phyloP scores from a whole-genome alignment of 441 rosid species.

The Isatis lusitanica region DNA sequence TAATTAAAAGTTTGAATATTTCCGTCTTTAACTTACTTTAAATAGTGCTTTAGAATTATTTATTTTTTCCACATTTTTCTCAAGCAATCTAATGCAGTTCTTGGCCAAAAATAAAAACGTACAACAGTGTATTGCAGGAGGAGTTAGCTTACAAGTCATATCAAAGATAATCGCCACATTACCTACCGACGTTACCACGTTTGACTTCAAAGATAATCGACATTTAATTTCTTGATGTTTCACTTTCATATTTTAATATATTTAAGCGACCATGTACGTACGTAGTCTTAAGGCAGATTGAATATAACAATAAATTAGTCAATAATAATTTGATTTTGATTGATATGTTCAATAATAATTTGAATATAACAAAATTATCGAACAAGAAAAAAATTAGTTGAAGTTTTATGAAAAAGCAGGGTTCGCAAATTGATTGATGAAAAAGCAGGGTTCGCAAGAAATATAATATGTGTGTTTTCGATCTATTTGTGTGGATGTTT shows the following conservation, averaged over 20 bases:
- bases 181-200: constrained; percentile 14
- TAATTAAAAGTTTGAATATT: not conserved
- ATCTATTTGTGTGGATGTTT: not conserved
- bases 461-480: not conserved
- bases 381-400: no score
- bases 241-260: not conserved
- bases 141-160: constrained; percentile 11
- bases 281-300: no score
- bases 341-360: not conserved
- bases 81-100: not conserved
- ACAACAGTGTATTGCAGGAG: not conserved
- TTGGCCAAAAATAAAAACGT: not conserved
- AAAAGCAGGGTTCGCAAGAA: not conserved
- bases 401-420: no score
- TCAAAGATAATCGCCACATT: constrained; percentile 5
- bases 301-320: no score
- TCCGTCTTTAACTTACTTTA: not conserved
- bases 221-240: constrained; percentile 3
- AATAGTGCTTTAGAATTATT: not conserved
- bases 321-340: constrained; percentile 15
- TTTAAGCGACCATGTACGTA: not conserved
- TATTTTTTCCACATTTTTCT: not conserved
- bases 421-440: not conserved
- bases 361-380: not conserved
- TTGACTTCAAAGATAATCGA: not conserved